Percentiles rank a stretch among this genome's conserved stretches.
phyloP scores from a whole-genome alignment of 2,329 filamentous ascomycete genomes.

The Aspergillus ochraceoroseus region DNA sequence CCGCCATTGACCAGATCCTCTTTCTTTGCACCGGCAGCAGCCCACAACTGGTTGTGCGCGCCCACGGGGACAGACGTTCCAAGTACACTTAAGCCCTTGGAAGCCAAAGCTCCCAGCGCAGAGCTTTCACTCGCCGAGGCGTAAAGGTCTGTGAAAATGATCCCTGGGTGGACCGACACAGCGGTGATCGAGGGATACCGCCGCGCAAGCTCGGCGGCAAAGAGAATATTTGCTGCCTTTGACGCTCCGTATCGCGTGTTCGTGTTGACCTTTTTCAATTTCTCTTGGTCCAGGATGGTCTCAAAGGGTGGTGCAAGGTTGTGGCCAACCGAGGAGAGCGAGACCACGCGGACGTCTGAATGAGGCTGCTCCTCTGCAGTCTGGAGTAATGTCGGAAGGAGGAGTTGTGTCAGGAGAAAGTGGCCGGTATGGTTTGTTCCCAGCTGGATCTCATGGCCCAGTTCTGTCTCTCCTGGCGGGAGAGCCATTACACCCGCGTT shows the following conservation, averaged over 20 bases:
- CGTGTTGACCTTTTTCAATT: constrained; percentile 17
- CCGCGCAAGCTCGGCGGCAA: constrained; percentile 39
- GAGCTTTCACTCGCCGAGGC: constrained; percentile 29
- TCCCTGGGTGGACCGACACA: constrained; percentile 42
- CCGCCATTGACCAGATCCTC: background rate
- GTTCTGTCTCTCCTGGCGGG: constrained; percentile 37
- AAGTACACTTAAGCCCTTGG: constrained; percentile 32
- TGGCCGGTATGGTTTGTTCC: constrained; percentile 51
- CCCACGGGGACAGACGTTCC: no score
- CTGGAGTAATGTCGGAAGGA: constrained; percentile 16
- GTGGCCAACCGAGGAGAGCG: constrained; percentile 11
- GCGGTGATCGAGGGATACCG: constrained; percentile 37
- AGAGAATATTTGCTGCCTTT: constrained; percentile 49
- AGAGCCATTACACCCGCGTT: constrained; percentile 47
- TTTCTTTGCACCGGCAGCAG: constrained; percentile 33
- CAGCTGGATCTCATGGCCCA: constrained; percentile 50
- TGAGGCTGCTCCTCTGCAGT: constrained; percentile 4
- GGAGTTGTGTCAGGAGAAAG: constrained; percentile 36
- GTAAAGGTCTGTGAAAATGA: constrained; percentile 41
- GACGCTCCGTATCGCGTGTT: constrained; percentile 41
- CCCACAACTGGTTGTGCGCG: constrained; percentile 43
- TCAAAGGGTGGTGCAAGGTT: constrained; percentile 7
- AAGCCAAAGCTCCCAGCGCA: constrained; percentile 15
- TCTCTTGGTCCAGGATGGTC: no score
- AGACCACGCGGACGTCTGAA: constrained; percentile 10